Base-by-base conservation (phyloP, 176 grass and related monocot species). In the Aegilops bicornis region DNA sequence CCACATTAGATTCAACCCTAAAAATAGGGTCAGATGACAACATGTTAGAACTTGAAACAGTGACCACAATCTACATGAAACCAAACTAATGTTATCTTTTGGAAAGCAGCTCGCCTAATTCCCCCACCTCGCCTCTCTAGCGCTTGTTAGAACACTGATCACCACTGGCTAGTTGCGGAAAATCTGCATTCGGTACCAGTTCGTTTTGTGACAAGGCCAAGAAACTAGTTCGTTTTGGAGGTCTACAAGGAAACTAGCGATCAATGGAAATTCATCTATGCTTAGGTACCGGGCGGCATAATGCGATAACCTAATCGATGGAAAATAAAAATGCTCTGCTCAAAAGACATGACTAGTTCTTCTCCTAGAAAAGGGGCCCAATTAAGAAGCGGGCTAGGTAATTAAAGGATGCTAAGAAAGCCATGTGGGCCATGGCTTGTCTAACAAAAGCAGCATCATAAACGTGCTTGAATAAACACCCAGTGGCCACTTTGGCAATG, bases 401-500 rank as follows among this genome's bases (percentile, higher is more conserved):
- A 66, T 66, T 37, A 78, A 59, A 81, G 31, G 81, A 50, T 15
- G 64, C 60, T 32, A 84, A 39, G 80, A 87, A 90, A 87, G 69
- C 17, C 50, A 69, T 32, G 64, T 7, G 66, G 80, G 84, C 3
- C 80, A 63, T 76, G 64, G 8, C 12, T 17, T 86, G 75, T 63
- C 75, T 15, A 2, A 62, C 2, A 43, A 85, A 79, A 75, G 61
- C 79, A 80, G 60, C 75, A 86, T 23, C 79, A 64, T 63, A 84
- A 89, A 87, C 83, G 87, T 92, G 90, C 40, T 83, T 83, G n/a
- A 89, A 89, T 52, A 31, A 8, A 4, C 10, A 5, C 87, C 79
- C 60, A 92, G 79, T 84, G 84, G 83, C 87, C 87, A 89, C 90
- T 63, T 80, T 6, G 73, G 79, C 79, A 74, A 30, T 62, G 83